These are phyloP conservation scores for Rhodotorula sp. DNA, from an alignment of 1,284 basidiomycete species.

Conservation along the genomic window DNA sequence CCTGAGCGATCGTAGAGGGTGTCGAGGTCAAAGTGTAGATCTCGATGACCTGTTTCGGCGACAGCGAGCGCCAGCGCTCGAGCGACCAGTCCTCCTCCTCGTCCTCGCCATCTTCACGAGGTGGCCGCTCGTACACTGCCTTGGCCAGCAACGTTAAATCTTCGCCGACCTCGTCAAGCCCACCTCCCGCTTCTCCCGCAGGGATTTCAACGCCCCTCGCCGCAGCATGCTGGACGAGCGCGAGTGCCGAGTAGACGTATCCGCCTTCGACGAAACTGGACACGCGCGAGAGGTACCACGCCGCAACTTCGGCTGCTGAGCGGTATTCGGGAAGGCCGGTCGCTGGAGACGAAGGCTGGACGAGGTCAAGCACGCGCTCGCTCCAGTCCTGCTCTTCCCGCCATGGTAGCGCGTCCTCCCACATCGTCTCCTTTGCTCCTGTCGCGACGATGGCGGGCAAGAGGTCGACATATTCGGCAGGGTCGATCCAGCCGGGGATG, in stretches of 20 bases:
- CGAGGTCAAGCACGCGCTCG: conserved; percentile 11
- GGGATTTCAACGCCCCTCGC: conserved; percentile 62
- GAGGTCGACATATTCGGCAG: conserved; percentile 61
- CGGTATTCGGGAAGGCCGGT: conserved; percentile 22
- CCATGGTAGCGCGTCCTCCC: conserved; percentile 54
- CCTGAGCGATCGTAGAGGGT: conserved; percentile 61
- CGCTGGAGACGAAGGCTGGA: not conserved
- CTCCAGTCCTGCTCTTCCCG: conserved; percentile 23
- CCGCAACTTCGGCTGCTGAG: conserved; percentile 54
- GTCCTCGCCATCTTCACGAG: conserved; percentile 46
- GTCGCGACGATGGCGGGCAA: conserved; percentile 59
- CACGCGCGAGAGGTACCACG: conserved; percentile 72
- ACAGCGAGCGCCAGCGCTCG: conserved; percentile 65
- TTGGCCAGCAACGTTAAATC: conserved; percentile 79
- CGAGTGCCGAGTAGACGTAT: conserved; percentile 72
- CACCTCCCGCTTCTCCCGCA: conserved; percentile 44
- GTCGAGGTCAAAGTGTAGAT: conserved; percentile 73
- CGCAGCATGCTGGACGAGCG: conserved; percentile 77
- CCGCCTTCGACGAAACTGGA: conserved; percentile 63
- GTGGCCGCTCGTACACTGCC: conserved; percentile 76
- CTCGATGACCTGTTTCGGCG: conserved; percentile 62
- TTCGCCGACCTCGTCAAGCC: conserved; percentile 79
- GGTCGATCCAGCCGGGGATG: conserved; percentile 69
- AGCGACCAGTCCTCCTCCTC: conserved; percentile 61
- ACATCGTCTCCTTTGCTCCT: not conserved